Base-by-base conservation (phyloP, 2,329 filamentous ascomycete genomes). In the Polytolypa hystricis region DNA sequence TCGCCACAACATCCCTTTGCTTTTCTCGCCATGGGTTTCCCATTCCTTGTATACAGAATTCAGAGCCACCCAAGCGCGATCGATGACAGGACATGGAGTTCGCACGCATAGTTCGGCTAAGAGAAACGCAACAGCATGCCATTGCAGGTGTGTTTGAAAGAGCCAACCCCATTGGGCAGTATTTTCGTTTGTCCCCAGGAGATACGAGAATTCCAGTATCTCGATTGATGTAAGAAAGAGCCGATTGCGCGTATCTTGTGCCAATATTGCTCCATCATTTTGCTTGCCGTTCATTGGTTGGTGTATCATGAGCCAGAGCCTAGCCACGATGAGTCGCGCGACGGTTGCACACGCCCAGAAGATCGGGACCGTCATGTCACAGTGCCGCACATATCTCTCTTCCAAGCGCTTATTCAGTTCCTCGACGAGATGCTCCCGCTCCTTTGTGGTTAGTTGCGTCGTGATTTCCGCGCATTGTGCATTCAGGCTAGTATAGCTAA, bases 251-350 rank as follows among this genome's bases (percentile, higher is more conserved):
- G 74, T 73, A 32, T 78, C 77, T 33, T 73, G 67, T 0, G 74
- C 71, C 5, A 81, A 63, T 17, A 66, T 67, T 6, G 65, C 57
- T n/a, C 67, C 68, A 7, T 69, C 66, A 17, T 75, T 44, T 25
- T 55, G 71, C 21, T 70, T 68, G 35, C 77, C 72, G 20, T 81
- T 74, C 49, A 80, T 70, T 0, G 82, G 81, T 47, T 89, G 78
- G 49, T 89, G 82, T 2, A 84, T 71, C 41, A 86, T 71, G 23
- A 91, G 67, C 62, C 79, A 84, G 65, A 86, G 76, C 58, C 86
- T 89, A 35, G 78, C 77, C 60, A 86, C 73, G 43, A 87, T 76
- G 20, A 89, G 66, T 7, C 81, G 73, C 3, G 75, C 71, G 16
- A 84, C 67, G 18, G 80, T 81, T 3, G 74, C 77, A 5, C 73